Evolutionary conservation across 305 asterid genomes (phyloP), one percentile per base, ranked within the genome.

Genomic region (Fraxinus sp.): DNA sequence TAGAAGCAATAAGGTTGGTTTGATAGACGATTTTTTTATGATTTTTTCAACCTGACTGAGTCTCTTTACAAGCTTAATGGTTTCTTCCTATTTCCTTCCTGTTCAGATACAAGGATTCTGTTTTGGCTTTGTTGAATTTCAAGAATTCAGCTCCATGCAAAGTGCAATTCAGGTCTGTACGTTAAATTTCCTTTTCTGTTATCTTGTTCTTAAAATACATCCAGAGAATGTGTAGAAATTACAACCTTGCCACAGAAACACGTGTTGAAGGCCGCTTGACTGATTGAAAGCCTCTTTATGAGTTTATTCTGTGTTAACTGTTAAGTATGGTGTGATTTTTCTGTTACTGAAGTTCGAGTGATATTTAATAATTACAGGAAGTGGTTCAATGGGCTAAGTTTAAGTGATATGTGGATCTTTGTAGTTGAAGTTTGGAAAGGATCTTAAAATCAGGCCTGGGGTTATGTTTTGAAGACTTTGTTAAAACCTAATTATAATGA

Each of bases 61-160:
- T 70, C n/a, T 22, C 26, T 49, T 71, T 66, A 66, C 36, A 66
- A 26, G 35, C 35, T 78, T 76, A 77, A 83, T 74, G 11, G 20
- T 66, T 28, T 18, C 59, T 26, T 78, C 81, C 52, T 57, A 62
- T 76, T 76, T 68, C 59, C 70, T 86, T 81, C 83, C 78, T 86
- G 76, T 81, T 81, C 90, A 92, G 94, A 93, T 89, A 85, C 97
- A 93, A 74, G 95, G 92, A 35, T 93, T 87, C 83, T 94, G 97
- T 89, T 95, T 92, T 76, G 99, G 98, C 80, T 95, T 95, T 81
- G 97, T 95, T 74, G 97, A 95, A 83, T 95, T 93, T 87, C 92
- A 86, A 82, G 92, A 91, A n/a, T 77, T 91, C 78, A 88, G 89
- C 85, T 86, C 99, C 89, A 92, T 95, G 99, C 92, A 90, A 84